These are phyloP conservation scores for barley (Hordeum vulgare) DNA, from an alignment of 176 grass and related monocot species.

Conservation along the genomic window DNA sequence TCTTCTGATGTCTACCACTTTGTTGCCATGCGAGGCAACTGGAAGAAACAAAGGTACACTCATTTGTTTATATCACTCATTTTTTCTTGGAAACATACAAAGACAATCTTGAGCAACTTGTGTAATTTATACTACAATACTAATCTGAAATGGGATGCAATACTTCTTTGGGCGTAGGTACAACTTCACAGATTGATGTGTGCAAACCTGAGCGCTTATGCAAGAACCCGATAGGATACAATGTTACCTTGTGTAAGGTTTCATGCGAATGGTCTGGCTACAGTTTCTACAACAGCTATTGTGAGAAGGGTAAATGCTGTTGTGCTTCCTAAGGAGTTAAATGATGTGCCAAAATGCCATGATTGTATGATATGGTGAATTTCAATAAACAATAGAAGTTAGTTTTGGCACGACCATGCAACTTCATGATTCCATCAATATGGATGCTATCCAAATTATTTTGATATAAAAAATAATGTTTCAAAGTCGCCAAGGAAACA, in stretches of 20 bases:
- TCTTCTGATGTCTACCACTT: neutral
- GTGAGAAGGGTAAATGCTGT: neutral
- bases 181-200: neutral
- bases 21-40: neutral
- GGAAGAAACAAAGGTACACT: neutral
- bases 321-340: neutral
- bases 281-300: neutral
- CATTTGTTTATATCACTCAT: neutral
- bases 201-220: neutral
- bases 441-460: neutral
- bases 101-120: neutral
- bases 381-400: neutral
- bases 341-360: neutral
- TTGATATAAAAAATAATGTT: neutral
- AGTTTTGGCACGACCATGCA: neutral
- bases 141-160: neutral
- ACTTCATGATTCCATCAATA: neutral
- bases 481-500: no score
- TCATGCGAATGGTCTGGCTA: neutral
- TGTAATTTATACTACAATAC: neutral
- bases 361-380: neutral
- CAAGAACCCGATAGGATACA: neutral
- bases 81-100: no score
- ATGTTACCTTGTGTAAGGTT: neutral
- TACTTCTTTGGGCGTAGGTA: neutral